phyloP scores from a whole-genome alignment of 305 asterid genomes.

The Salvia sclarea region DNA sequence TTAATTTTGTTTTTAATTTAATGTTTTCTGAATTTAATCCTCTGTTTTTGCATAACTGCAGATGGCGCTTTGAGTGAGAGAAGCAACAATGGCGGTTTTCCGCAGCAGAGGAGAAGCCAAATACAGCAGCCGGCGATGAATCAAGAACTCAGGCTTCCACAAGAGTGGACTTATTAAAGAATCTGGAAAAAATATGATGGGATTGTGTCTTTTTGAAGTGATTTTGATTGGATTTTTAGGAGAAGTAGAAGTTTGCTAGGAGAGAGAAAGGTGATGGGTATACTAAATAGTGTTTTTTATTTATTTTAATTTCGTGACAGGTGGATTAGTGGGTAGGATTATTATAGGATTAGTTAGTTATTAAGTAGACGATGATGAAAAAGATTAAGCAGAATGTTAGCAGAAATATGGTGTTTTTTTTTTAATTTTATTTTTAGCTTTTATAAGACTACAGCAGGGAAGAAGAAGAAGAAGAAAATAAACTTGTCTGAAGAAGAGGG shows the following conservation, averaged over 20 bases:
- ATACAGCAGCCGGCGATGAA: conserved; percentile 28
- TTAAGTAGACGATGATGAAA: conserved; percentile 30
- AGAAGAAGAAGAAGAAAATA: conserved; percentile 28
- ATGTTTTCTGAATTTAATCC: too few relatives aligned
- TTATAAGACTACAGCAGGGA: conserved; percentile 16
- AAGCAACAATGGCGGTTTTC: conserved; percentile 17
- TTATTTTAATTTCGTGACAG: too few relatives aligned
- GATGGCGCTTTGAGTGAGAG: conserved; percentile 29
- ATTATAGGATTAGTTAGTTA: conserved; percentile 21
- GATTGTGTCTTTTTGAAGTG: neutral
- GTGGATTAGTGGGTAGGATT: conserved; percentile 20
- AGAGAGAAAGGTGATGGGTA: conserved; percentile 1
- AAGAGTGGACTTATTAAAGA: conserved; percentile 57
- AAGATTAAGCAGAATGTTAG: conserved; percentile 32
- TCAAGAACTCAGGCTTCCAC: conserved; percentile 54
- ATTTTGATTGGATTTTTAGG: conserved; percentile 20
- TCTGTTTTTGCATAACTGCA: neutral
- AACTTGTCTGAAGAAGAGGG: conserved; percentile 14
- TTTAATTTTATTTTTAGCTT: neutral
- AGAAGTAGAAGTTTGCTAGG: conserved; percentile 9
- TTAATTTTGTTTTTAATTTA: neutral
- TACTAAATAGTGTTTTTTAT: conserved; percentile 2
- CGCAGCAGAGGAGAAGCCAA: conserved; percentile 36
- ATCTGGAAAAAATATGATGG: neutral
- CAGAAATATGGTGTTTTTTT: conserved; percentile 13